A percentile compares a stretch with the other conserved stretches of the same genome.
These are phyloP conservation scores for Backusella psychrophila DNA, from an alignment of 192 early-diverging fungal genomes.

Conservation along the genomic window DNA sequence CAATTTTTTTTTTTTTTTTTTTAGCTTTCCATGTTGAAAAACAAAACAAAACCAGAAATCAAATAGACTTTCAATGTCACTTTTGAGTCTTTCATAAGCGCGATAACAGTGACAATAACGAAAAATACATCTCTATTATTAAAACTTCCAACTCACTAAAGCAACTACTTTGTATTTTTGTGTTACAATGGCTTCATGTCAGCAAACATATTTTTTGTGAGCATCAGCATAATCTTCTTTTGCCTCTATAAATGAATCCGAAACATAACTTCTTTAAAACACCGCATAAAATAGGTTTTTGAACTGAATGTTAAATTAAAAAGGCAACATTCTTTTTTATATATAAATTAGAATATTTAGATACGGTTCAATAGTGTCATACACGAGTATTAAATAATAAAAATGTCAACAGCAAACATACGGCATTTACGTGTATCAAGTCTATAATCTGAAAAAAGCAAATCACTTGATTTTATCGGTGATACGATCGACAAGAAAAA, in stretches of 20 bases:
- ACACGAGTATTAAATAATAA: background rate
- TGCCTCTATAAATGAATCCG: background rate
- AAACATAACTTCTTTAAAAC: background rate
- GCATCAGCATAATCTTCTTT: background rate
- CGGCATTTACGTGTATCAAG: background rate
- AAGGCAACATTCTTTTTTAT: too few relatives aligned
- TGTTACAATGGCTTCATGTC: background rate
- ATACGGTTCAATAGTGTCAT: background rate
- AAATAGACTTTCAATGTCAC: background rate
- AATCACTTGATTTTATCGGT: background rate
- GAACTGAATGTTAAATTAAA: background rate
- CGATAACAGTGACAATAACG: background rate
- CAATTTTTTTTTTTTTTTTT: background rate
- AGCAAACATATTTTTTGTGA: background rate
- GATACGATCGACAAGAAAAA: background rate
- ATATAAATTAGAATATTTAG: background rate
- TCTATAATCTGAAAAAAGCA: background rate
- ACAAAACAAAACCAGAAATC: background rate
- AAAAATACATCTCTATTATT: background rate
- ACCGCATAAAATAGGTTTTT: background rate
- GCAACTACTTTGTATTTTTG: background rate
- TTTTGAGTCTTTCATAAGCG: background rate
- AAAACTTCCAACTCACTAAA: background rate
- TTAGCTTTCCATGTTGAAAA: too few relatives aligned
- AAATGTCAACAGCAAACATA: background rate